phyloP scores from a whole-genome alignment of 805 yeast genomes.

The Candida methanosorbosa region DNA sequence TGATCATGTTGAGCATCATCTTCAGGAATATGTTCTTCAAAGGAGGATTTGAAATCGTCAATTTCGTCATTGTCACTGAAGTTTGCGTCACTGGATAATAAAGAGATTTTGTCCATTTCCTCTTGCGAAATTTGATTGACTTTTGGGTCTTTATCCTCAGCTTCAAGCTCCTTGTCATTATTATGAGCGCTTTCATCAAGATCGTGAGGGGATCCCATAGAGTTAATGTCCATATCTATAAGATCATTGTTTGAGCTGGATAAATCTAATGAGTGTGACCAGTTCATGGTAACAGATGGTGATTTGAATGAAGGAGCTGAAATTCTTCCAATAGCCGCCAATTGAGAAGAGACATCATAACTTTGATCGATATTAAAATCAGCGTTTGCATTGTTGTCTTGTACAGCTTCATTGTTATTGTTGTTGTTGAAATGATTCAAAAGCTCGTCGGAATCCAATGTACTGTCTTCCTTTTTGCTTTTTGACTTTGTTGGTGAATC shows the following conservation, averaged over 20 bases:
- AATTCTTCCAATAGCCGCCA: constrained; percentile 8
- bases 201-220: not conserved
- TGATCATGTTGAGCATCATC: not conserved
- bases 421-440: not conserved
- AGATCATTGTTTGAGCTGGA: constrained; percentile 9
- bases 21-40: no score
- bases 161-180: not conserved
- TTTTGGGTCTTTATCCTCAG: not conserved
- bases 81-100: constrained; percentile 3
- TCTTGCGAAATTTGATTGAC: constrained; percentile 5
- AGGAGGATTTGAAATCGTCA: constrained; percentile 4
- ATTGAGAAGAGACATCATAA: constrained; percentile 1
- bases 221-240: not conserved
- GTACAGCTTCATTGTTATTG: not conserved
- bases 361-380: not conserved
- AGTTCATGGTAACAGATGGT: constrained; percentile 27
- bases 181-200: constrained; percentile 1
- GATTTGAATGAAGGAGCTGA: constrained; percentile 21
- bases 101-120: constrained; percentile 10
- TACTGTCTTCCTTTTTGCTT: not conserved
- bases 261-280: constrained; percentile 26
- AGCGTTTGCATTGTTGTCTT: no score
- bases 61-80: no score
- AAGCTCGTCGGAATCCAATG: not conserved
- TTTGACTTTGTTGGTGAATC: constrained; percentile 15